Percentiles rank a stretch among this genome's conserved stretches.
Evolutionary conservation across 352 stramenopile species (phyloP).

Genomic region (Pythium guiyangense): DNA sequence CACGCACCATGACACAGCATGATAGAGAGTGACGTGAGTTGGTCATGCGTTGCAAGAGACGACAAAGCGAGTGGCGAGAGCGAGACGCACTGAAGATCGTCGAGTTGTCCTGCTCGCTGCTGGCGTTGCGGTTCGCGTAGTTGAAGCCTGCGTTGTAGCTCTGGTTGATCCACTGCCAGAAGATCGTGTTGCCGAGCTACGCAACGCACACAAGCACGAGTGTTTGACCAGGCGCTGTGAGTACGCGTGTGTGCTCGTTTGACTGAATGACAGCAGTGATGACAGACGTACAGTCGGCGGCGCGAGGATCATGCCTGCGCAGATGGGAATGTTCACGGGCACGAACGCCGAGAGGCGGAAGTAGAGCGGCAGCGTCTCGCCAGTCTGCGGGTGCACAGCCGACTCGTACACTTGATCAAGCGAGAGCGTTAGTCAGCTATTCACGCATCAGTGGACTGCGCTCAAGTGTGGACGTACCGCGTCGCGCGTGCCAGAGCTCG

Average conservation of each 20-base stretch:
- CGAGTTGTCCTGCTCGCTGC: constrained; percentile 66
- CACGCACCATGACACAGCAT: constrained; percentile 1
- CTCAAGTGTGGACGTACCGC: no score
- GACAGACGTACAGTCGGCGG: constrained; percentile 47
- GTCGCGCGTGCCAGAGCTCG: constrained; percentile 74
- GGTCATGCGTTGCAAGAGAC: constrained; percentile 1
- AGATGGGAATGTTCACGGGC: constrained; percentile 86
- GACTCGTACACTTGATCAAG: constrained; percentile 56
- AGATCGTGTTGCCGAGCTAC: constrained; percentile 73
- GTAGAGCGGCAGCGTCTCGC: constrained; percentile 53
- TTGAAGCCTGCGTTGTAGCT: constrained; percentile 89
- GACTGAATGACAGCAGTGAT: background rate
- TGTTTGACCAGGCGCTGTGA: background rate
- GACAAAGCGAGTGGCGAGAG: background rate
- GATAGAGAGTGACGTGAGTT: background rate
- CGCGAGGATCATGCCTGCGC: constrained; percentile 79
- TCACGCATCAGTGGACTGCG: no score
- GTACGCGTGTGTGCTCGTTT: background rate
- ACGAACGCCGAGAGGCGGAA: constrained; percentile 85
- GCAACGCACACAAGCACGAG: background rate
- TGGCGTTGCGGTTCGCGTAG: constrained; percentile 87
- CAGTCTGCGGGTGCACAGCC: constrained; percentile 78
- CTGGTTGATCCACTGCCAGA: constrained; percentile 89
- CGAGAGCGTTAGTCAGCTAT: background rate
- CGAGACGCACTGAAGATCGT: constrained; percentile 65